Base-by-base conservation (phyloP, 495 filamentous ascomycete genomes). In the Corynascus novoguineensis region DNA sequence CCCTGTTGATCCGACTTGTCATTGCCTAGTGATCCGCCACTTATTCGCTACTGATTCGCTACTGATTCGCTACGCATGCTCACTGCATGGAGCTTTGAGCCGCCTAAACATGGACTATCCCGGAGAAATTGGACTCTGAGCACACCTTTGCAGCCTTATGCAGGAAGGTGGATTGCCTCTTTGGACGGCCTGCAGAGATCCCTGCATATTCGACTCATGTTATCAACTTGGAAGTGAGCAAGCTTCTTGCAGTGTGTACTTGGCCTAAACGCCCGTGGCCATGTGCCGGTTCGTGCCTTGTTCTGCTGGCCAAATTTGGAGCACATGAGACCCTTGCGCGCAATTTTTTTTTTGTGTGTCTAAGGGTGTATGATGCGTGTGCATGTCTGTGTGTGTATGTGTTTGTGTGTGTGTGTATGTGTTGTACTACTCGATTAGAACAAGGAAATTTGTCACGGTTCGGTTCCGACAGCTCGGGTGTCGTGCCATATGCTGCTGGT, bases 391-490 rank as follows among this genome's bases (percentile, higher is more conserved):
- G n/a, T n/a, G n/a, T n/a, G n/a, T n/a, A n/a, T n/a, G n/a, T n/a
- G n/a, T n/a, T n/a, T n/a, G n/a, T n/a, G n/a, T n/a, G n/a, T n/a
- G n/a, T n/a, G n/a, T n/a, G n/a, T n/a, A n/a, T n/a, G n/a, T 24
- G 21, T 24, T 44, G 21, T 9, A 44, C 21, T n/a, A n/a, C n/a
- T n/a, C n/a, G n/a, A n/a, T n/a, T n/a, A n/a, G n/a, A n/a, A n/a
- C n/a, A n/a, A n/a, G n/a, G n/a, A n/a, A n/a, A n/a, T n/a, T n/a
- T n/a, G n/a, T 17, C 37, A 41, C 37, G 37, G 35, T 27, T 47
- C 44, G 44, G 44, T 28, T 47, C 44, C 44, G 44, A 29, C 22
- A 47, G 44, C 24, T 28, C 12, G 44, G 44, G 44, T 28, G 44
- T 29, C 40, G 11, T 42, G 40, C 41, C 41, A n/a, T n/a, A 17